phyloP scores from a whole-genome alignment of 2,329 filamentous ascomycete species.

The Reticulascus tulasneorum region DNA sequence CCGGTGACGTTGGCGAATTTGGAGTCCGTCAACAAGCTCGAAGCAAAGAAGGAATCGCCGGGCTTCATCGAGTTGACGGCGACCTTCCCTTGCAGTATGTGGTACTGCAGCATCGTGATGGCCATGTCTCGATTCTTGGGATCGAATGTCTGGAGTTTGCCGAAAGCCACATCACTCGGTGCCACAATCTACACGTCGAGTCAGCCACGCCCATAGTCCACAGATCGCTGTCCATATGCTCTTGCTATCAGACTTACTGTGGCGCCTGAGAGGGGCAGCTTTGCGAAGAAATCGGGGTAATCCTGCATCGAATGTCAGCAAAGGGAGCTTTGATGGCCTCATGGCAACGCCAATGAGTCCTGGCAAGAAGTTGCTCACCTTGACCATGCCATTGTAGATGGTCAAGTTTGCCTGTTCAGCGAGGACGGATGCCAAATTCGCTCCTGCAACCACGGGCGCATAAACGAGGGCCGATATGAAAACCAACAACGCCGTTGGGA shows the following conservation, averaged over 20 bases:
- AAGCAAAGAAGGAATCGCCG: conserved; percentile 33
- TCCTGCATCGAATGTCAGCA: too few relatives aligned
- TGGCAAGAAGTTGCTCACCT: conserved; percentile 22
- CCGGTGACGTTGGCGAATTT: conserved; percentile 44
- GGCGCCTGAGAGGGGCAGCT: conserved; percentile 39
- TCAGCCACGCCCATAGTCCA: conserved; percentile 1
- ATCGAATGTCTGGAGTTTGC: conserved; percentile 29
- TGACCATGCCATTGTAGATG: conserved; percentile 38
- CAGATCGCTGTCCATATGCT: not conserved
- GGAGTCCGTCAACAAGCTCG: conserved; percentile 39
- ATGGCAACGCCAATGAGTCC: not conserved
- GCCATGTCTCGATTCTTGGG: conserved; percentile 39
- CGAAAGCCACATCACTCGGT: conserved; percentile 54
- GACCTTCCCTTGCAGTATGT: conserved; percentile 54
- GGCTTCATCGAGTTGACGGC: conserved; percentile 28
- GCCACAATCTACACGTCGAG: conserved; percentile 42
- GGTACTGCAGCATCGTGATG: conserved; percentile 53
- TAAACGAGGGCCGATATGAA: conserved; percentile 1
- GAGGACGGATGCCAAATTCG: conserved; percentile 37
- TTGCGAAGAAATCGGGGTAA: conserved; percentile 39
- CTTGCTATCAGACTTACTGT: conserved; percentile 29
- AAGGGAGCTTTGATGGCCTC: too few relatives aligned
- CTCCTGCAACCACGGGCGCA: conserved; percentile 14
- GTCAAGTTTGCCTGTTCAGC: conserved; percentile 35
- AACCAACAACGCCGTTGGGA: too few relatives aligned